These are phyloP conservation scores for Arxiozyma slooffiae DNA, from an alignment of 1,139 yeast species.

Conservation along the genomic window DNA sequence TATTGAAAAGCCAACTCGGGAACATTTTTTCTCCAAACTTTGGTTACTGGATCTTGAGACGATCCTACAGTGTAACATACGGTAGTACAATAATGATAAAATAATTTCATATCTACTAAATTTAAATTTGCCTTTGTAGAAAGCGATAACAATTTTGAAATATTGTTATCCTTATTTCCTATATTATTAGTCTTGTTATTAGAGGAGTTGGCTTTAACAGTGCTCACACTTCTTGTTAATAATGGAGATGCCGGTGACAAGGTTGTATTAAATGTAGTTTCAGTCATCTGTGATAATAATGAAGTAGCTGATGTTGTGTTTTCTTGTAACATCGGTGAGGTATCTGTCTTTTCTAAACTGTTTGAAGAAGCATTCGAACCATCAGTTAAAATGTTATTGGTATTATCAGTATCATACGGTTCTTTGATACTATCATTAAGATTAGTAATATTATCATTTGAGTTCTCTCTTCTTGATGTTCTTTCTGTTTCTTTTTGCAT, in stretches of 20 bases:
- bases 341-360: slow-evolving; percentile 9
- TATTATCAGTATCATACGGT: neutral
- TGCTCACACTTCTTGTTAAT: neutral
- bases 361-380: slow-evolving; percentile 1
- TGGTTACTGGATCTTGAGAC: slow-evolving; percentile 80
- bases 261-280: neutral
- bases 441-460: slow-evolving; percentile 4
- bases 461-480: slow-evolving; percentile 1
- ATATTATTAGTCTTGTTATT: neutral
- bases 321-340: slow-evolving; percentile 14
- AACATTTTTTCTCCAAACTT: slow-evolving; percentile 80
- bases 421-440: neutral
- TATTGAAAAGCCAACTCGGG: slow-evolving; percentile 81
- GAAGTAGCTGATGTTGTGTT: slow-evolving; percentile 19
- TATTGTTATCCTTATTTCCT: slow-evolving; percentile 3
- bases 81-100: slow-evolving; percentile 78
- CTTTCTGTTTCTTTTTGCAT: slow-evolving; percentile 26
- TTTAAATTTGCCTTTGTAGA: slow-evolving; percentile 40
- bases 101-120: slow-evolving; percentile 65
- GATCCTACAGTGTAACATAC: slow-evolving; percentile 83
- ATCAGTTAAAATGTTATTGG: neutral
- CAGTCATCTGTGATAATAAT: slow-evolving; percentile 20
- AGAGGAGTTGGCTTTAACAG: neutral
- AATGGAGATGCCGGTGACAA: neutral
- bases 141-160: slow-evolving; percentile 20